phyloP scores from a whole-genome alignment of 108 stramenopile species.

The Bacterosira constricta region DNA sequence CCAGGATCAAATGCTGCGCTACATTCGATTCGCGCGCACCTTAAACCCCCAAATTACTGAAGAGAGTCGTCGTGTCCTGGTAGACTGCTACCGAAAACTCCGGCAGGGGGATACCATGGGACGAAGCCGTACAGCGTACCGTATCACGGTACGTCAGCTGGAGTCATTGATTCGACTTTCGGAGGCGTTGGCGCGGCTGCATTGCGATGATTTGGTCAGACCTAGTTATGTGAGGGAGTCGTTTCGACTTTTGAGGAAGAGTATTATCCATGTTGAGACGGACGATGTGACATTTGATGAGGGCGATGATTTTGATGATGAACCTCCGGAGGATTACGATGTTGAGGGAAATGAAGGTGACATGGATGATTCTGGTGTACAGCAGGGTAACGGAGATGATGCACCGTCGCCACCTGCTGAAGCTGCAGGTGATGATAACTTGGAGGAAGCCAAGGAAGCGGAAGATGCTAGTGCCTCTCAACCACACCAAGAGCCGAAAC shows the following conservation, averaged over 20 bases:
- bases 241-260: constrained; percentile 91
- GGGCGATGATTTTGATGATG: constrained; percentile 71
- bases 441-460: constrained; percentile 20
- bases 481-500: constrained; percentile 23
- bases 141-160: constrained; percentile 99
- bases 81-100: constrained; percentile 97
- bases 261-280: constrained; percentile 97
- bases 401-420: constrained; percentile 40
- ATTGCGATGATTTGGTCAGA: constrained; percentile 87
- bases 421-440: constrained; percentile 46
- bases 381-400: constrained; percentile 45
- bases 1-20: constrained; percentile 89
- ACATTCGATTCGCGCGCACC: constrained; percentile 95
- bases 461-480: constrained; percentile 11
- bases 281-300: constrained; percentile 95
- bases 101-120: constrained; percentile 96
- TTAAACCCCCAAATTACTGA: constrained; percentile 88
- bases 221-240: constrained; percentile 94
- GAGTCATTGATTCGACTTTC: constrained; percentile 98
- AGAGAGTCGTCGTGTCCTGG: constrained; percentile 83
- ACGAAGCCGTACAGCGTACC: constrained; percentile 92
- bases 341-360: constrained; percentile 31
- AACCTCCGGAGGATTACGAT: constrained; percentile 23
- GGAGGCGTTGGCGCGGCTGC: constrained; percentile 95
- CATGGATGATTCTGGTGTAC: constrained; percentile 27